phyloP scores from a whole-genome alignment of 2,329 filamentous ascomycete species.

The Westerdykella aurantiaca region DNA sequence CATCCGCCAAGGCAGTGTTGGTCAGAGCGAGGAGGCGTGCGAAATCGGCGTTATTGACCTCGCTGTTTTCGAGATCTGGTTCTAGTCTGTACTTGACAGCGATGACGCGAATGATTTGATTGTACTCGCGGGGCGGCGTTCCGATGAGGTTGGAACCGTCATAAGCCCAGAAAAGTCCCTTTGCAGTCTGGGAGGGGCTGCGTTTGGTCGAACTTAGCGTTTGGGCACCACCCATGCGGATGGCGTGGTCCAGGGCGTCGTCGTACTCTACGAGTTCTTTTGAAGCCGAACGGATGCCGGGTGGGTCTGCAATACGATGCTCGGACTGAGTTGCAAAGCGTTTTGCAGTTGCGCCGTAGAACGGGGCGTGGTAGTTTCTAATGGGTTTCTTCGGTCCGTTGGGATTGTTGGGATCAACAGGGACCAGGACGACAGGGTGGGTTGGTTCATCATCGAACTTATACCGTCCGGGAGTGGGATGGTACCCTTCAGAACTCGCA shows the following conservation, averaged over 20 bases:
- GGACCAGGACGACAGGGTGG: too few relatives aligned
- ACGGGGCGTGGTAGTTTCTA: too few relatives aligned
- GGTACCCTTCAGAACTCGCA: too few relatives aligned
- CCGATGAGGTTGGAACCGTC: constrained; percentile 16
- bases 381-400: too few relatives aligned
- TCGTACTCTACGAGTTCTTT: constrained; percentile 10
- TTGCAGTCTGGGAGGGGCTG: constrained; percentile 8
- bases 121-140: constrained; percentile 20
- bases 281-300: constrained; percentile 6
- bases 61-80: constrained; percentile 1
- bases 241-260: constrained; percentile 5
- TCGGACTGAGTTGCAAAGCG: constrained; percentile 14
- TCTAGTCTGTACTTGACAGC: constrained; percentile 9
- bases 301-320: constrained; percentile 10
- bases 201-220: constrained; percentile 11
- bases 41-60: constrained; percentile 26
- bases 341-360: too few relatives aligned
- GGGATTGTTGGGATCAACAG: too few relatives aligned
- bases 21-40: constrained; percentile 21
- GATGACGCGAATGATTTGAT: constrained; percentile 20
- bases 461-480: too few relatives aligned
- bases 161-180: constrained; percentile 13
- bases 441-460: too few relatives aligned
- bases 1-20: constrained; percentile 21
- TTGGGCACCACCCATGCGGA: constrained; percentile 10